Conservation (phyloP, 495 filamentous ascomycete genomes). For the Penicillium mononematosum region DNA sequence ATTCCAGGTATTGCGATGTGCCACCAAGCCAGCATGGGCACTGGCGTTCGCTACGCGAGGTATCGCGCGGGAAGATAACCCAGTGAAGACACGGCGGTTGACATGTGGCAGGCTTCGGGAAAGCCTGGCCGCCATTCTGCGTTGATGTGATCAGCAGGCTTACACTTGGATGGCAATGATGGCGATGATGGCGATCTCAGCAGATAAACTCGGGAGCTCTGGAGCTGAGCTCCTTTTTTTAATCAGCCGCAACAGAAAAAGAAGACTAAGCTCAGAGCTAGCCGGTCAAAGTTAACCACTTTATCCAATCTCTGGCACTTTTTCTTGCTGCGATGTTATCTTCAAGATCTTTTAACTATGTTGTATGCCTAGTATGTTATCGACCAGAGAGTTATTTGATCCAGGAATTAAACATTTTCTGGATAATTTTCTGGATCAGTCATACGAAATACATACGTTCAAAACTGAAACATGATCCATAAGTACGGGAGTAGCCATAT, state of each 20-base stretch:
- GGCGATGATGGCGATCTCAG: conserved; percentile 3
- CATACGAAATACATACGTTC: too few species aligned
- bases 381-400: too few species aligned
- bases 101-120: conserved; percentile 12
- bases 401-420: conserved; percentile 4
- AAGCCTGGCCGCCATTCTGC: conserved; percentile 9
- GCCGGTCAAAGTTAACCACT: background rate
- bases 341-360: background rate
- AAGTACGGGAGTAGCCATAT: too few species aligned
- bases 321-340: too few species aligned
- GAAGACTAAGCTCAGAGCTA: background rate
- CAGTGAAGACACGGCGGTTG: conserved; percentile 7
- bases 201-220: conserved; percentile 3
- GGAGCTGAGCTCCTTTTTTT: background rate
- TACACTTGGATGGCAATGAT: background rate
- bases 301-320: too few species aligned
- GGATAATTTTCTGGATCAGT: too few species aligned
- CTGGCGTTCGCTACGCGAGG: background rate
- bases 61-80: conserved; percentile 1
- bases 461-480: too few species aligned
- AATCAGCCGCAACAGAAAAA: background rate
- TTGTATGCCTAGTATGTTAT: background rate
- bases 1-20: conserved; percentile 4
- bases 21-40: conserved; percentile 1
- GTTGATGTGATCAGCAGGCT: background rate